A percentile compares a stretch with the other conserved stretches of the same genome.
Evolutionary conservation across 305 asterid species (phyloP).

Genomic region (Solanum hybrid): DNA sequence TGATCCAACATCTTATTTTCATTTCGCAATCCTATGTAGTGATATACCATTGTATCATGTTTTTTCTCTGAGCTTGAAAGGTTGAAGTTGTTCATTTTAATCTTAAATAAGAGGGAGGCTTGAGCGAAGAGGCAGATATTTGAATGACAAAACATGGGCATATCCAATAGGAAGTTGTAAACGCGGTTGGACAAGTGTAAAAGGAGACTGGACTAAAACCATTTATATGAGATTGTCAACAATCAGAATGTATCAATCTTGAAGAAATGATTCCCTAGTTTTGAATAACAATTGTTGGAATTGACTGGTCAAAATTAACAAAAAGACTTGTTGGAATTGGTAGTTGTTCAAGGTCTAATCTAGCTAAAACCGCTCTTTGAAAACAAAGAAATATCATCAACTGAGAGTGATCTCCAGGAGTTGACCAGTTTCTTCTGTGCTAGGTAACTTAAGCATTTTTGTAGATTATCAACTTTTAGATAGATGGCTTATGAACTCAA

Average conservation of each 20-base stretch:
- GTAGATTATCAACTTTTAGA: neutral
- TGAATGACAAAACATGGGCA: neutral
- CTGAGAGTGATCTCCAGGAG: neutral
- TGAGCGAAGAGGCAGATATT: neutral
- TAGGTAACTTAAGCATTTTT: neutral
- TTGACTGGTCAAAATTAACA: neutral
- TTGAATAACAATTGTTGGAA: neutral
- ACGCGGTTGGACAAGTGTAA: neutral
- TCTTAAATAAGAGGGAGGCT: neutral
- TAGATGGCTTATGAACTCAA: neutral
- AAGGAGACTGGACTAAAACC: neutral
- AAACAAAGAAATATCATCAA: neutral
- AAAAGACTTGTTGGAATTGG: neutral
- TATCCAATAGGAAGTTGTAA: neutral
- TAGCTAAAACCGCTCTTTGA: neutral
- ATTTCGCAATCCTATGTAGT: neutral
- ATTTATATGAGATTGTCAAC: neutral
- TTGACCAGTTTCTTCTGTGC: neutral
- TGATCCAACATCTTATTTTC: neutral
- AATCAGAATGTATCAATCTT: neutral
- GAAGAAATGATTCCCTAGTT: neutral
- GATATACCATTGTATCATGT: neutral
- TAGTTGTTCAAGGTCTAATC: neutral
- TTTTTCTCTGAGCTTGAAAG: neutral
- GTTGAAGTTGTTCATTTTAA: neutral